phyloP scores from a whole-genome alignment of 2,329 filamentous ascomycete genomes.

The Venturia nashicola region DNA sequence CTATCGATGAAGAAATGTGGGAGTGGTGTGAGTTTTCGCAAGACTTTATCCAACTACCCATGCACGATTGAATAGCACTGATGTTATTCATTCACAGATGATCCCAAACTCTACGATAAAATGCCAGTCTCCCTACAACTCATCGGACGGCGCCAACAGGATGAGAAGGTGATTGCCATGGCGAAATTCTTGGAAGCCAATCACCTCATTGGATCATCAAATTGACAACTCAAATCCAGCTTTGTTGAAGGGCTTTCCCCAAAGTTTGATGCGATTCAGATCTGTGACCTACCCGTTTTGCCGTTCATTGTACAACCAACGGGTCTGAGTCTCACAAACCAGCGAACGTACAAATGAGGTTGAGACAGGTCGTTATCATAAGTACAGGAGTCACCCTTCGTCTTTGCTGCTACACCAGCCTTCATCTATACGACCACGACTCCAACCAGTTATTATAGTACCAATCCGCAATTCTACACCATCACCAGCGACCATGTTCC shows the following conservation, averaged over 20 bases:
- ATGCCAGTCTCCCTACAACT: slow-evolving; percentile 42
- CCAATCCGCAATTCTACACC: neutral
- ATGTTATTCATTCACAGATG: slow-evolving; percentile 18
- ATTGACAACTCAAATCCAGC: neutral
- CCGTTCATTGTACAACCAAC: neutral
- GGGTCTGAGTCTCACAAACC: neutral
- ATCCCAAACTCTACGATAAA: slow-evolving; percentile 34
- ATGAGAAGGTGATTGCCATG: slow-evolving; percentile 39
- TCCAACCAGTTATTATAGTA: neutral
- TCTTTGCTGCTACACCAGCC: neutral
- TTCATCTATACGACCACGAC: neutral
- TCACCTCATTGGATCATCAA: neutral
- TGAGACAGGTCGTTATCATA: neutral
- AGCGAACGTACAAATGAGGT: neutral
- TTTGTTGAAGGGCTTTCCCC: neutral
- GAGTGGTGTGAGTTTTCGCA: slow-evolving; percentile 28
- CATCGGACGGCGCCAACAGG: slow-evolving; percentile 39
- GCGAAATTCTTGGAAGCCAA: slow-evolving; percentile 20
- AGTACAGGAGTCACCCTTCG: neutral
- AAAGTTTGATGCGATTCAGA: neutral
- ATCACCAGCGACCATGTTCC: neutral
- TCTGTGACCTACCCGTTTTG: neutral
- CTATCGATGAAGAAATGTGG: slow-evolving; percentile 35
- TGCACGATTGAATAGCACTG: neutral
- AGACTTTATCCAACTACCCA: neutral